Base-by-base conservation (phyloP, 306 rosid species). In the Urtica urens region DNA sequence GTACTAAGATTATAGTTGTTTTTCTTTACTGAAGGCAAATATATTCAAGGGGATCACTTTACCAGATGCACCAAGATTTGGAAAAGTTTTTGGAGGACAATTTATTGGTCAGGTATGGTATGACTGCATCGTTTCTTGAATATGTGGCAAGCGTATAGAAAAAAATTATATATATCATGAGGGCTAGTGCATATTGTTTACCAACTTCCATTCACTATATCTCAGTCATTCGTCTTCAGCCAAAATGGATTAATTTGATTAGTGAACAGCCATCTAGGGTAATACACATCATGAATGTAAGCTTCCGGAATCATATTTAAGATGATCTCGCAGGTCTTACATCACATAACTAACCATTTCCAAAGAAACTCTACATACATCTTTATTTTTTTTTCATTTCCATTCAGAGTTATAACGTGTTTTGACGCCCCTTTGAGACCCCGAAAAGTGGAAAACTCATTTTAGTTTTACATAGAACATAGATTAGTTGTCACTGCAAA, bases 81-180 rank as follows among this genome's bases (percentile, higher is more conserved):
- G 94, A 44, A 78, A 81, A 63, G 95, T 90, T 58, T 90, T 85
- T 40, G 99, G 99, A 34, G 99, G 99, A 43, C 95, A 90, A 55
- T 20, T 84, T 17, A 61, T 90, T 69, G 95, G 92, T 67, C 99
- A 90, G 95, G 96, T 75, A 74, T 45, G 62, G 0, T 35, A 20
- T 14, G 3, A 16, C 23, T 44, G 51, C 33, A 33, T 19, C 23
- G 40, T 39, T 46, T 31, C 22, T 52, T 14, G 38, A 39, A 33
- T 54, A 31, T 24, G 14, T 44, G 14, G 30, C 33, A 22, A 17
- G 25, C 16, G 7, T 5, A 11, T 17, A 24, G 38, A 50, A 46
- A 22, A 6, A 27, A 41, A 17, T 23, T 40, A 21, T 12, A 18
- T 12, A 23, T 52, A 18, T 23, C 43, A n/a, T 53, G 22, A 39